Evolutionary conservation across 495 filamentous ascomycete genomes (phyloP).

Genomic region (Tuber aestivum): DNA sequence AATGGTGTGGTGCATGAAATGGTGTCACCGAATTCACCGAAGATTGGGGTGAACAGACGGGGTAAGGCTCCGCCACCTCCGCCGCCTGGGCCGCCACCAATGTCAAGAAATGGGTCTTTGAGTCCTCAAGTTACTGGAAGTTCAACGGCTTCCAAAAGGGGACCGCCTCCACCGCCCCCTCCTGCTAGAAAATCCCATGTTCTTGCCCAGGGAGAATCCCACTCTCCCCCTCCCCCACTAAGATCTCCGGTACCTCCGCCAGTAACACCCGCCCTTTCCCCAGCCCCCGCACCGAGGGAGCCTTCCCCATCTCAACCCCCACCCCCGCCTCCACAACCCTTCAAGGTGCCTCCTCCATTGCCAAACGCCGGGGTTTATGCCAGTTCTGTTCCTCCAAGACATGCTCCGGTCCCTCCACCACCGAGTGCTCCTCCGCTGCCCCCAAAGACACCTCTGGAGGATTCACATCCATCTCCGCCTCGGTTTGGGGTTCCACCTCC

Average conservation of each 20-base stretch:
- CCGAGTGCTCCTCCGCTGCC: constrained; percentile 29
- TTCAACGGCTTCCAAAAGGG: constrained; percentile 58
- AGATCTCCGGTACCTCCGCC: constrained; percentile 17
- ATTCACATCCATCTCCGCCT: constrained; percentile 47
- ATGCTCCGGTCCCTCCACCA: constrained; percentile 19
- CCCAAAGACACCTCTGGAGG: constrained; percentile 70
- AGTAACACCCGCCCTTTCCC: constrained; percentile 7
- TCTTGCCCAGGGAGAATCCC: constrained; percentile 27
- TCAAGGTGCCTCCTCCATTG: constrained; percentile 68
- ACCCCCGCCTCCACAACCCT: constrained; percentile 21
- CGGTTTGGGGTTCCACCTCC: constrained; percentile 77
- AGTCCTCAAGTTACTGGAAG: constrained; percentile 65
- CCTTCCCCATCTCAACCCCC: constrained; percentile 16
- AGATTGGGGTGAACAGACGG: constrained; percentile 45
- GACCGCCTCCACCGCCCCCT: constrained; percentile 77
- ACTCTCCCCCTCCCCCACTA: constrained; percentile 24
- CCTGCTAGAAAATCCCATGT: constrained; percentile 62
- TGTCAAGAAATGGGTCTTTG: constrained; percentile 45
- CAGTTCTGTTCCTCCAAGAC: constrained; percentile 23
- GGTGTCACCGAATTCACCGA: constrained; percentile 23
- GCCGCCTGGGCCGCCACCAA: constrained; percentile 46
- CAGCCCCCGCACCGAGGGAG: constrained; percentile 6
- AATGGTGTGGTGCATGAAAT: constrained; percentile 44
- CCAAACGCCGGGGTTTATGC: constrained; percentile 77
- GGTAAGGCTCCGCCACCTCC: constrained; percentile 55